Percentiles rank a stretch among this genome's conserved stretches.
Evolutionary conservation across 2,329 filamentous ascomycete species (phyloP).

Genomic region (Aureobasidium melanogenum): DNA sequence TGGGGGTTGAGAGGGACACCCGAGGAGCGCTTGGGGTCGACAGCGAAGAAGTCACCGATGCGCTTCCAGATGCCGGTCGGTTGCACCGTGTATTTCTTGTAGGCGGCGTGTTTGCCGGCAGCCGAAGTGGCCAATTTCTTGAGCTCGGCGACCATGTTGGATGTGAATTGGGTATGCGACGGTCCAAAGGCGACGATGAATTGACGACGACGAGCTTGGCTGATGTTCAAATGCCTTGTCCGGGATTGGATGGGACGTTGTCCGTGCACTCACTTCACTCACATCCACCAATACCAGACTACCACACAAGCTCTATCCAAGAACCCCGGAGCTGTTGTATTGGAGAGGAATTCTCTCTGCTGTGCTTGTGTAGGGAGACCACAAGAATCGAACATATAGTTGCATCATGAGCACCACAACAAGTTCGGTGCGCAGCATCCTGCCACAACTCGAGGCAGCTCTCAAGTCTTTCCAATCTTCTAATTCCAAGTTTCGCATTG

Average conservation of each 20-base stretch:
- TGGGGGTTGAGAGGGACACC: constrained; percentile 88
- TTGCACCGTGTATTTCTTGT: constrained; percentile 90
- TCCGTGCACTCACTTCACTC: background rate
- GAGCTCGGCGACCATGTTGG: constrained; percentile 14
- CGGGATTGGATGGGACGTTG: background rate
- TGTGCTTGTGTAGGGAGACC: background rate
- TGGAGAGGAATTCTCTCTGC: background rate
- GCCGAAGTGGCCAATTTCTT: constrained; percentile 16
- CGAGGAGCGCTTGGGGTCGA: constrained; percentile 82
- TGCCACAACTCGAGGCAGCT: constrained; percentile 30
- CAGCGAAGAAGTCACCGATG: constrained; percentile 65
- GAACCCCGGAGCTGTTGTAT: background rate
- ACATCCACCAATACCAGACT: constrained; percentile 8
- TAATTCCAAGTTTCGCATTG: constrained; percentile 25
- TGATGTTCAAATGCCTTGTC: constrained; percentile 5
- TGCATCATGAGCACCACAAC: background rate
- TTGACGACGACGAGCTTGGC: constrained; percentile 1
- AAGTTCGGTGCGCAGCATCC: constrained; percentile 21
- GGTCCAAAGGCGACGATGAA: background rate
- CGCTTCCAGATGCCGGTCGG: constrained; percentile 81
- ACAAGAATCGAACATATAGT: background rate
- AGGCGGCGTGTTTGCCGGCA: constrained; percentile 16
- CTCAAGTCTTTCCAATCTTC: constrained; percentile 37
- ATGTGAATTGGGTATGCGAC: background rate
- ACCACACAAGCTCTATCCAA: background rate